phyloP scores from a whole-genome alignment of 2,329 filamentous ascomycete species.

The Diaporthe humulicola region DNA sequence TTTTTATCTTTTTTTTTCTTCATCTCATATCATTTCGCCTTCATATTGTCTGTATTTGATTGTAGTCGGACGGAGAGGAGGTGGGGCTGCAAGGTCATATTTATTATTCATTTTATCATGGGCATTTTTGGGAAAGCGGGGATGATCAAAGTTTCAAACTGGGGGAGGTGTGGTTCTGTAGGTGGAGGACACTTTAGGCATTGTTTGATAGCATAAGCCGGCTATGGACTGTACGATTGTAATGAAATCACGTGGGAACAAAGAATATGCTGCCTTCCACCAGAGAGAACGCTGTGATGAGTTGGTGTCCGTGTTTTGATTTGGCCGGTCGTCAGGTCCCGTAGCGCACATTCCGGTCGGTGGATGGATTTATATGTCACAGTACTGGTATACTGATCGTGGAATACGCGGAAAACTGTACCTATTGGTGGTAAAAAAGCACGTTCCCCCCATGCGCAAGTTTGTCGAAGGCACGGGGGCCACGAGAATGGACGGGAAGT shows the following conservation, averaged over 20 bases:
- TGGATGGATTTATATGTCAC: not conserved
- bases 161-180: not conserved
- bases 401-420: conserved; percentile 3
- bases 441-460: not conserved
- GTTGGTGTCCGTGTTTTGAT: not conserved
- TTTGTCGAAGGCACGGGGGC: not conserved
- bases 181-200: not conserved
- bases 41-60: conserved; percentile 22
- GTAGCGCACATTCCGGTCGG: not conserved
- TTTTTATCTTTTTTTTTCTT: not conserved
- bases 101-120: not conserved
- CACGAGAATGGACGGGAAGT: not conserved
- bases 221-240: conserved; percentile 28
- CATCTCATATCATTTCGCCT: conserved; percentile 18
- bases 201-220: conserved; percentile 13
- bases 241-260: conserved; percentile 25
- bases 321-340: not conserved
- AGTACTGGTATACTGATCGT: not conserved
- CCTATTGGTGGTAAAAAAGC: not conserved
- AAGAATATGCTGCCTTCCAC: not conserved
- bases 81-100: not conserved
- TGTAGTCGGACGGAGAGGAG: conserved; percentile 18
- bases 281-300: not conserved
- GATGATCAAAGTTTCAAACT: not conserved
- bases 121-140: conserved; percentile 5